Base-by-base conservation (phyloP, 1,139 yeast species). In the Nadsonia commutata region DNA sequence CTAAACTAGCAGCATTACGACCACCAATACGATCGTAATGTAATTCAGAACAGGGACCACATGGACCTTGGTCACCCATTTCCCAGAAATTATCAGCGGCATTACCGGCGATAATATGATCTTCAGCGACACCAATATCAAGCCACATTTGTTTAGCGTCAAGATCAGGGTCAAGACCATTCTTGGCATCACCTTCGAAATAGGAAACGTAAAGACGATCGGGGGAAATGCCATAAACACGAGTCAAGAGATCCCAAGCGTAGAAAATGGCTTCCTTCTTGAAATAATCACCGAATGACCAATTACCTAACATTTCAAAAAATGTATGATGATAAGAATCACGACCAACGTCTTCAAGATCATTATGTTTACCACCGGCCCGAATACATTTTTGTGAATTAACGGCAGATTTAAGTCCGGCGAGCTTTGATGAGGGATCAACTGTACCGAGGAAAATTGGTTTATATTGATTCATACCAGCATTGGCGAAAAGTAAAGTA, bases 61-160 rank as follows among this genome's bases (percentile, higher is more conserved):
- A 90, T 40, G 99, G 99, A 52, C 99, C 99, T 68, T 88, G 97
- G 60, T 93, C 99, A 55, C 99, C 99, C 99, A 90, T 90, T 70
- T 93, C 99, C 99, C 99, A 90, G 64, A 90, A 90, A 68, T 90
- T 90, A 62, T 90, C 99, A 60, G 78, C 70, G 45, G 79, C 83
- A 52, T 78, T 70, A 46, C 98, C 99, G 20, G 96, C 95, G 52
- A 90, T 69, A 54, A 90, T 88, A 60, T 86, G 97, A 60, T 80
- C 90, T 52, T 84, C 95, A 27, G 78, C 74, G 46, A 90, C 94
- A 52, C 99, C 99, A 38, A 80, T 81, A 36, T 72, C 74, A 51
- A 71, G 66, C 99, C 99, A 90, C 51, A 78, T 68, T 53, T 81
- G 68, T 61, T 82, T 83, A 45, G 98, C 96, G 66, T 90, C 98